phyloP scores from a whole-genome alignment of 2,329 filamentous ascomycete species.

The Aspergillus terreus region DNA sequence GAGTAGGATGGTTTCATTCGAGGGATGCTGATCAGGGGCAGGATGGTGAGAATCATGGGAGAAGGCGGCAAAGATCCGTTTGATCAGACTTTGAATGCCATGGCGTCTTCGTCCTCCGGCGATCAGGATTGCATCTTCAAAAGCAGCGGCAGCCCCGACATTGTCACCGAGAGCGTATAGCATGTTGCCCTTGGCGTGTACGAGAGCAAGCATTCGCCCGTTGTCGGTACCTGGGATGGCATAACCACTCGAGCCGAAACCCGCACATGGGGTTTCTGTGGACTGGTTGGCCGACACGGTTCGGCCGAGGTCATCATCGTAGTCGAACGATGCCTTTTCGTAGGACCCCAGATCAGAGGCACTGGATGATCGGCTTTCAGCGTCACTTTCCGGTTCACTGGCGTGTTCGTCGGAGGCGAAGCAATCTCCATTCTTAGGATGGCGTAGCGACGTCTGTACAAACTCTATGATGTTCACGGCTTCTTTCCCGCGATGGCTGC shows the following conservation, averaged over 20 bases:
- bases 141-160: constrained; percentile 74
- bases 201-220: constrained; percentile 84
- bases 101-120: constrained; percentile 68
- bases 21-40: constrained; percentile 29
- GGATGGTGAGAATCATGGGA: constrained; percentile 44
- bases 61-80: constrained; percentile 69
- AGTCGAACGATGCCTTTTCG: constrained; percentile 57
- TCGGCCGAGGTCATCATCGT: constrained; percentile 43
- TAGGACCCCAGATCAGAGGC: constrained; percentile 50
- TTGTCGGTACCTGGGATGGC: constrained; percentile 81
- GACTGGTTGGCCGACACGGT: constrained; percentile 22
- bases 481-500: constrained; percentile 73
- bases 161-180: constrained; percentile 86
- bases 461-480: constrained; percentile 83
- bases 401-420: constrained; percentile 50
- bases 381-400: constrained; percentile 59
- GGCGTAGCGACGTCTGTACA: constrained; percentile 69
- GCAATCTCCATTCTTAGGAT: constrained; percentile 47
- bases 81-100: constrained; percentile 75
- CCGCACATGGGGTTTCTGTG: constrained; percentile 34
- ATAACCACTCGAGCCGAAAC: constrained; percentile 79
- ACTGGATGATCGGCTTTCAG: constrained; percentile 51
- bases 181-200: constrained; percentile 99
- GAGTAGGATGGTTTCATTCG: constrained; percentile 66
- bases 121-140: constrained; percentile 91